Base-by-base conservation (phyloP, 306 rosid species). In the Alnus rubra region DNA sequence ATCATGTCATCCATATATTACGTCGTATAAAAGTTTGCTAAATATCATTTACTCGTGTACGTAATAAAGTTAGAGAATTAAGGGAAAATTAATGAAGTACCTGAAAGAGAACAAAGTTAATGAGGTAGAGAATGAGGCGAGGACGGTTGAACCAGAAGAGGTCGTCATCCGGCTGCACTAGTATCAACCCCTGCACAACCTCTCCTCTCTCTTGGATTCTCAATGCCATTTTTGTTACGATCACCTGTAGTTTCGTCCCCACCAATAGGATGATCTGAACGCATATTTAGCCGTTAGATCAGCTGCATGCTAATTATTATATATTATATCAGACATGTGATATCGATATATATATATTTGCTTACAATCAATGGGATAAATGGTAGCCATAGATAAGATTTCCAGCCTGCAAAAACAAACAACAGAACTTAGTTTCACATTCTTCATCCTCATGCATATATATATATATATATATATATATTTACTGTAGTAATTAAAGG, bases 61-160 rank as follows among this genome's bases (percentile, higher is more conserved):
- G 6, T 3, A 39, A 39, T 39, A 0, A 39, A 39, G 44, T 4
- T 4, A 39, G 5, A 39, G 44, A 39, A 4, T 39, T 4, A 39
- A 3, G 44, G 44, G 5, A 19, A 56, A 69, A 0, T 23, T 23
- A 23, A 23, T 23, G 28, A 23, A 23, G 68, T 65, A 92, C 98
- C 96, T 91, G 98, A 87, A 95, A 95, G 65, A 93, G 97, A 9
- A 90, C 96, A 53, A 92, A 95, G 72, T 93, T 90, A 63, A 95
- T 91, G 35, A 95, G 94, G 81, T 79, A 83, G 72, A 95, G 99
- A 69, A 93, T 76, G 69, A 92, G 90, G 1, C 82, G 74, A 10
- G 99, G 99, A 13, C 88, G 76, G 53, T 87, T 88, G 54, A 95
- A 93, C 98, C 99, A 95, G 73, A 95, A 95, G 59, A 89, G 91